These are phyloP conservation scores for Colletotrichum limetticola DNA, from an alignment of 2,329 filamentous ascomycete species.

Conservation along the genomic window DNA sequence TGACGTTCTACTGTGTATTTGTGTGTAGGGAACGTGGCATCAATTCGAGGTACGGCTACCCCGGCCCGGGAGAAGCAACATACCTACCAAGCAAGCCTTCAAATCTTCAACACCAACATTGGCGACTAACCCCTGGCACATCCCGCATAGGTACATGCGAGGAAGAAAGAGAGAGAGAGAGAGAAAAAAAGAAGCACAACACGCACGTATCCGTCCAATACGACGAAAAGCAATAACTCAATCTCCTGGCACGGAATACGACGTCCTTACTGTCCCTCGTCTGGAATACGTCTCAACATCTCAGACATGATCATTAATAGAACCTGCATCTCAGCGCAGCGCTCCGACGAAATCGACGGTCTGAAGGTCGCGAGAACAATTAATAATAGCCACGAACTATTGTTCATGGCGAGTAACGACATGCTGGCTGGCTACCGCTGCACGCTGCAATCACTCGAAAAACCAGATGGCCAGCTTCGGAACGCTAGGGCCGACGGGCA, in stretches of 20 bases:
- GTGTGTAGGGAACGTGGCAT: background rate
- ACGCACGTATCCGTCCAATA: conserved; percentile 8
- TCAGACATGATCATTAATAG: conserved; percentile 18
- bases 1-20: background rate
- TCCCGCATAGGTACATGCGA: conserved; percentile 2
- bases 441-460: conserved; percentile 19
- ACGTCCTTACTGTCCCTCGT: background rate
- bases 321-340: conserved; percentile 5
- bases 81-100: background rate
- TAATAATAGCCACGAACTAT: background rate
- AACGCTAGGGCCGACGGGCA: conserved; percentile 17
- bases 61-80: conserved; percentile 5
- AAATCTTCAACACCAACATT: background rate
- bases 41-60: conserved; percentile 6
- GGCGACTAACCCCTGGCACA: background rate
- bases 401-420: conserved; percentile 6
- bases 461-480: conserved; percentile 18
- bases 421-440: conserved; percentile 2
- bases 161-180: too few species aligned
- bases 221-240: conserved; percentile 9
- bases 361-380: conserved; percentile 13
- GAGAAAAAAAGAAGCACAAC: background rate
- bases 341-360: background rate
- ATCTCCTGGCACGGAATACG: background rate
- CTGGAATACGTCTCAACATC: conserved; percentile 2